Evolutionary conservation across 768 basidiomycete species (phyloP), one percentile per base, ranked within the genome.

Genomic region (Arthromyces matolae): DNA sequence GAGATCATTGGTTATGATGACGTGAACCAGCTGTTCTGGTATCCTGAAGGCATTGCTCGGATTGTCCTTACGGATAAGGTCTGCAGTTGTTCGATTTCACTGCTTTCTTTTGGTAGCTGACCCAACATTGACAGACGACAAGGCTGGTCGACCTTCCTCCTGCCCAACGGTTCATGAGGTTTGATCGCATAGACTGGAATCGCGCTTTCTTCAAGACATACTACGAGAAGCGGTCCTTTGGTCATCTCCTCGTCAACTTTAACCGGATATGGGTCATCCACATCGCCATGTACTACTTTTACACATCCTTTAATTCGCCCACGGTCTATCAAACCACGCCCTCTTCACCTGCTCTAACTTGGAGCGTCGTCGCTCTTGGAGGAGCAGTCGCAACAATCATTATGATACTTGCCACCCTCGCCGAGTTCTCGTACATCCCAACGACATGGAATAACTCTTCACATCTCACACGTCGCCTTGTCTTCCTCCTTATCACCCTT

Each of bases 211-310:
- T 93, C 89, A 98, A 99, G 75, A 98, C 95, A 0, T 99, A 98
- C 69, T 93, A 86, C 54, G 96, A 99, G 68, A 93, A 93, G 62
- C 92, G 96, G 24, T 94, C 94, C 0, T 92, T 95, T 66, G 89
- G 93, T 32, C 96, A 99, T 66, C 78, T 98, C 1, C 79, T 98
- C 49, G 94, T 99, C 79, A 97, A 99, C 77, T 99, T 99, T 76
- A 98, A 98, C 72, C 90, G 95, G 38, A 91, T 99, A 58, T 99
- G 96, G 94, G 93, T 98, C 67, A 87, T 95, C 53, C 96, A 98
- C 70, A 75, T 99, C 49, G 81, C 94, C 25, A 69, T 97, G 63
- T 98, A 86, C 76, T 98, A 87, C 80, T 97, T 85, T 71, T 98
- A 96, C 72, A 98, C 94, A 16, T 77, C 95, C 31, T 96, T 78